Evolutionary conservation across 139 green algal species (phyloP), one percentile per base, ranked within the genome.

Genomic region (Picochlorum costavermella): DNA sequence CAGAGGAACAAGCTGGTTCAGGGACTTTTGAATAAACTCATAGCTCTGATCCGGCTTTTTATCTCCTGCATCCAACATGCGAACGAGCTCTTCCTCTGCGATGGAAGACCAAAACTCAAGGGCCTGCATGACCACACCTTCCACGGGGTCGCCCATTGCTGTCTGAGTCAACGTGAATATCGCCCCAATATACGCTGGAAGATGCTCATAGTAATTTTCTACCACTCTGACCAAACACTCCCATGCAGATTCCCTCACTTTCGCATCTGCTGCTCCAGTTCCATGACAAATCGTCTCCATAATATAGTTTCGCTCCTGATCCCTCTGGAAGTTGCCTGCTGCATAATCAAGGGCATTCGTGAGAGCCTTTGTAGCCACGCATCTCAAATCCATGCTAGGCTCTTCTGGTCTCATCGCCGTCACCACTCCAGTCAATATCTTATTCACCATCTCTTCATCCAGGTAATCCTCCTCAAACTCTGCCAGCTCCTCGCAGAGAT

Each of bases 81-180:
- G 37, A 46, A 82, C 81, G 17, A 84, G 79, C 73, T 95, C 88
- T 68, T 94, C 81, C 56, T 95, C 88, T 20, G 61, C 75, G 26
- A 95, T 74, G 1, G 84, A 86, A 65, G 72, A 92, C 94, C 94
- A 99, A 36, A 99, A 92, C 84, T 98, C 94, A 5, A 99, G 83
- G 14, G 93, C 93, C 80, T 96, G 88, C 68, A 84, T 74, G 17
- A 82, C 88, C 20, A 99, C 91, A 16, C 88, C 83, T 74, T 98
- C 90, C 46, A 91, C 70, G 60, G 97, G 90, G 16, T 89, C 75
- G 67, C 83, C 75, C 53, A 91, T 85, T 9, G 87, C 82, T 17
- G 57, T 53, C 36, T 78, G 81, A 0, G 86, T 95, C 29, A 99
- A 83, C 50, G 84, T 75, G 76, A 95, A 99, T 48, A 99, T 86